Evolutionary conservation across 192 early-diverging fungal species (phyloP), one percentile per base, ranked within the genome.

Genomic region (Backusella macrospora): DNA sequence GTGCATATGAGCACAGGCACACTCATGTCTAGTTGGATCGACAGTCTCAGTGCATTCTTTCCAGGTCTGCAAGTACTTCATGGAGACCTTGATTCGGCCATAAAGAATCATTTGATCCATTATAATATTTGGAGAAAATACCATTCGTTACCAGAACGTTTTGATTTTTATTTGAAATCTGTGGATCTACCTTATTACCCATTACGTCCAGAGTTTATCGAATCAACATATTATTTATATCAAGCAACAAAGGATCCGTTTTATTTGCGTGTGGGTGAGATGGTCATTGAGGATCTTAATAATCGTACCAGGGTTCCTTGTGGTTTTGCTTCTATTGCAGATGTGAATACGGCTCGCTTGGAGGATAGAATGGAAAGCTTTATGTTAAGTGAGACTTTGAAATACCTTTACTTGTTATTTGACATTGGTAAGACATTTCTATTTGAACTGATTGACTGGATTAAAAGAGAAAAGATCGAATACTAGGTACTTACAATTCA

Each of bases 381-480:
- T 83, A 87, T 93, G 21, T 79, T 99, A 7, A 94, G 92, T 62
- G 97, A 99, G 81, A 98, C 97, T 1, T 85, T 99, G 65, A 99
- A 99, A 77, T 99, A 99, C 75, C 85, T 99, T n/a, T 99, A 92
- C 77, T 78, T 99, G n/a, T 86, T 99, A 34, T 99, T 98, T 86
- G 96, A 96, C 69, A 78, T 81, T 52, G 91, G 92, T 88, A 82
- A 82, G 68, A 34, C 71, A 2, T 55, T 16, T 59, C 3, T 47
- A 59, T 37, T 62, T 6, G 10, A 43, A 10, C 6, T 43, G 42
- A 43, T 43, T 43, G 29, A 2, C 2, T 34, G 29, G 29, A 2
- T 2, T 34, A 34, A 34, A 34, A 64, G 3, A 34, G 14, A 62
- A n/a, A 18, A 23, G 16, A 15, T 4, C 1, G 29, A n/a, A 44